These are phyloP conservation scores for Cucurbita pepo DNA, from an alignment of 306 rosid species.

Conservation along the genomic window DNA sequence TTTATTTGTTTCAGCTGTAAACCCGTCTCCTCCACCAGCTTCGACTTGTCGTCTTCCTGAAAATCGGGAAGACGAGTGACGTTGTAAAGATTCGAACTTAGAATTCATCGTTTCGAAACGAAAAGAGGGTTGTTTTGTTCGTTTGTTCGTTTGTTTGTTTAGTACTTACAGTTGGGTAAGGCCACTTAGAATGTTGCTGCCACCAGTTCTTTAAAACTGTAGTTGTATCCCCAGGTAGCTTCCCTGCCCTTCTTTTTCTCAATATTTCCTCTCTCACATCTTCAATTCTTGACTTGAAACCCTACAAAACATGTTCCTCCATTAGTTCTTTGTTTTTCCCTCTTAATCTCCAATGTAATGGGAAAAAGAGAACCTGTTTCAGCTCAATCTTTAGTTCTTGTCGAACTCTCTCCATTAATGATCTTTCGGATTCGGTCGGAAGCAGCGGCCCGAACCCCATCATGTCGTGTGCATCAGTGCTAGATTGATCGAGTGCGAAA, in stretches of 20 bases:
- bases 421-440: constrained; percentile 92
- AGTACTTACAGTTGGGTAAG: constrained; percentile 82
- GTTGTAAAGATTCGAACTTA: not conserved
- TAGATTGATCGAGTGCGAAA: constrained; percentile 59
- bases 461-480: constrained; percentile 62
- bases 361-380: constrained; percentile 49
- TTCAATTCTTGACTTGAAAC: constrained; percentile 93
- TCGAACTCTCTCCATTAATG: constrained; percentile 92
- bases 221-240: constrained; percentile 94
- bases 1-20: constrained; percentile 96
- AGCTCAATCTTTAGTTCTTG: constrained; percentile 93
- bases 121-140: not conserved
- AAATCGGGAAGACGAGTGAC: not conserved
- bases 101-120: not conserved
- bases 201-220: constrained; percentile 91
- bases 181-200: constrained; percentile 99
- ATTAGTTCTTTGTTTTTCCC: not conserved
- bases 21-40: constrained; percentile 97
- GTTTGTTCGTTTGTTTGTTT: not conserved
- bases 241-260: constrained; percentile 95
- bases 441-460: constrained; percentile 92
- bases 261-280: constrained; percentile 95
- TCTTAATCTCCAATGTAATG: not conserved
- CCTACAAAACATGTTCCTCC: constrained; percentile 22
- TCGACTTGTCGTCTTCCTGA: constrained; percentile 98